Conservation (phyloP, 331 rosid species). For the Dryas integrifolia region DNA sequence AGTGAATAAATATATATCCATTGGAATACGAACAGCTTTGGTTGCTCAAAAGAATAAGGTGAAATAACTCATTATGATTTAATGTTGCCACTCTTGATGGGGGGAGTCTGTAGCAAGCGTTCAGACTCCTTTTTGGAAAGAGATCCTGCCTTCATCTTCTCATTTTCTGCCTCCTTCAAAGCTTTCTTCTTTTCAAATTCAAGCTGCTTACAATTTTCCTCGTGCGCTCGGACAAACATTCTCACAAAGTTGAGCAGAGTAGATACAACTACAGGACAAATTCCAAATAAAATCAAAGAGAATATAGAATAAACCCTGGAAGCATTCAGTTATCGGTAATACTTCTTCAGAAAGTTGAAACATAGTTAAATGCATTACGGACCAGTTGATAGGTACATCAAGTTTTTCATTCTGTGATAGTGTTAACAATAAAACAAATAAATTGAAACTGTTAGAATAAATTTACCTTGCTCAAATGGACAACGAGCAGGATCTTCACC, state of each 20-base stretch:
- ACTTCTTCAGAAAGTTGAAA: too few species aligned
- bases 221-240: constrained; percentile 72
- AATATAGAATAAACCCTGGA: not conserved
- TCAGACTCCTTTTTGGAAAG: constrained; percentile 46
- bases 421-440: too few species aligned
- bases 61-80: constrained; percentile 26
- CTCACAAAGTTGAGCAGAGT: constrained; percentile 79
- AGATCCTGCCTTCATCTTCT: constrained; percentile 48
- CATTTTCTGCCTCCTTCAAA: constrained; percentile 72
- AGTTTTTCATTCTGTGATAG: too few species aligned
- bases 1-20: constrained; percentile 21
- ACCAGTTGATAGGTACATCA: too few species aligned
- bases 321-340: not conserved
- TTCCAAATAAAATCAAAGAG: constrained; percentile 1
- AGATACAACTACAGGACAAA: constrained; percentile 57
- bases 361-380: too few species aligned
- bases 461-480: constrained; percentile 88
- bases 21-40: constrained; percentile 19
- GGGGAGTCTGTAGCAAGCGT: constrained; percentile 37
- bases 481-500: constrained; percentile 92
- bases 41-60: constrained; percentile 9
- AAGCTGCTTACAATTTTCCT: constrained; percentile 75
- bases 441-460: not conserved
- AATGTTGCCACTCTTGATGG: constrained; percentile 45
- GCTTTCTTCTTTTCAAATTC: constrained; percentile 73